Evolutionary conservation across 768 basidiomycete genomes (phyloP), one percentile per base, ranked within the genome.

Genomic region (Macrolepiota dolichaula): DNA sequence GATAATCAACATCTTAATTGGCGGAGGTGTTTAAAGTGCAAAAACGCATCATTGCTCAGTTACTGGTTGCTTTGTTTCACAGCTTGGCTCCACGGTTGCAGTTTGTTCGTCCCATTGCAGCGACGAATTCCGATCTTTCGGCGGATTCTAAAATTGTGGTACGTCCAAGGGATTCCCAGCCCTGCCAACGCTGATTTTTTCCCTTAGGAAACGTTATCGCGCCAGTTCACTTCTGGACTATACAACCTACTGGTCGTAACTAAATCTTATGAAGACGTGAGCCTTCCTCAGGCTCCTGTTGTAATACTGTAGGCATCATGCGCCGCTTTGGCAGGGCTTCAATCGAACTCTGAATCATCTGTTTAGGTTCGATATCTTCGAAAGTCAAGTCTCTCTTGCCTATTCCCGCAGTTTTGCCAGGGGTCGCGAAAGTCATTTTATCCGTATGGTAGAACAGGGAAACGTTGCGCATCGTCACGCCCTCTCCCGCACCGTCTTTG

Each of bases 241-340:
- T 79, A 77, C 63, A 93, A 93, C 68, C 74, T 92, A 10, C 72
- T 92, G 35, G 75, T 93, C 35, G 74, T 81, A 29, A 86, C 85
- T 1, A 84, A 84, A 65, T 77, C 79, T 1, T 71, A 78, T 4
- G 85, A 88, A 68, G 87, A 88, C 67, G 64, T 88, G 11, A 85
- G 85, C 51, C 56, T 89, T 27, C 83, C 86, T 5, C 77, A 77
- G 32, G 81, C 79, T 6, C 78, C 81, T 6, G 72, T 87, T 29
- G 80, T 92, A 10, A 79, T 92, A 66, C 78, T 86, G 89, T 89
- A 62, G 50, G 81, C 65, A 51, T 50, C 4, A 42, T 17, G 24
- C 29, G 54, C 42, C 44, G 19, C 42, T 29, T 51, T 22, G 22
- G 57, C 55, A 49, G 42, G 22, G 25, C 36, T 52, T 54, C 35